Base-by-base conservation (phyloP, 768 basidiomycete genomes). In the Pleurotus salmoneostramineus region DNA sequence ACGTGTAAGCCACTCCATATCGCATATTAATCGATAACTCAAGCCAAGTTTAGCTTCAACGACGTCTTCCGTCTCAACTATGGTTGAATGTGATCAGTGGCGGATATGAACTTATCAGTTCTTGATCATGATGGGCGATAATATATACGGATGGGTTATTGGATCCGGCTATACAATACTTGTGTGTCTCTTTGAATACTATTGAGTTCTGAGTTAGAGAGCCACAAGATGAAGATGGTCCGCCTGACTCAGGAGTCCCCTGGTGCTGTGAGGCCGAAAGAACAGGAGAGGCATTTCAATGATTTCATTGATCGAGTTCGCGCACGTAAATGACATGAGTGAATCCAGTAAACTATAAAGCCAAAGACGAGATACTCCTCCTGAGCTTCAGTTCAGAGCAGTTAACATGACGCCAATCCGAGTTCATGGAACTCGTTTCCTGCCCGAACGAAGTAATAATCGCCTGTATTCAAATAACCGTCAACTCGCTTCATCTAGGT, bases 31-130 rank as follows among this genome's bases (percentile, higher is more conserved):
- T 11, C 48, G 21, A 27, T 49, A 32, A 49, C 15, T 11, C 15
- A 6, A 11, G 1, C 11, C 21, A 49, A 11, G 21, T 31, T 32
- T 62, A 93, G 91, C 56, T 76, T 81, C 67, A 96, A 96, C 71
- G 92, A 95, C 70, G 86, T 95, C 60, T 95, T 97, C 90, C 89
- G 92, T 61, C 87, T 94, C 72, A 92, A 92, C 76, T 82, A 84
- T 68, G 88, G 83, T 63, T 77, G 68, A 68, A 71, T 27, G 21
- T 27, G 21, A 27, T 27, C 21, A 27, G 21, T 27, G 21, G 1
- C 21, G 21, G 21, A 43, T 15, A 43, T 43, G 42, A 60, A 56
- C 44, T 34, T 17, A 15, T 14, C 17, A 31, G 42, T 15, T 43
- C 21, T 27, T 27, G 21, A 27, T 27, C 21, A 27, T 27, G 21